phyloP scores from a whole-genome alignment of 1,139 yeast genomes.

The Kodamaea sp. region DNA sequence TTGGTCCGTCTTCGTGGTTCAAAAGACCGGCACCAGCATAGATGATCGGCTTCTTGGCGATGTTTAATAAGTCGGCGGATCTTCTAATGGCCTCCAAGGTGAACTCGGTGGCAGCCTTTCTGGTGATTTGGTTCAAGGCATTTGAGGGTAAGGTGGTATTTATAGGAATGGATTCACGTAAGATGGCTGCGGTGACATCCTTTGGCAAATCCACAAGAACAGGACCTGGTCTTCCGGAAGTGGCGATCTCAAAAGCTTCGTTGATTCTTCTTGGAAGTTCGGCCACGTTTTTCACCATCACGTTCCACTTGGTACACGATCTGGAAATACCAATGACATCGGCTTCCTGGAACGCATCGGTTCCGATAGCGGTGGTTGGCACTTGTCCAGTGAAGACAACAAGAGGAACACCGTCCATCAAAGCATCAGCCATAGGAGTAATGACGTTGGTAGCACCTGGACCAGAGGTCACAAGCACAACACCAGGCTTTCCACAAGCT shows the following conservation, averaged over 20 bases:
- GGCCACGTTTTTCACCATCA: conserved; percentile 92
- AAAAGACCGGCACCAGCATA: conserved; percentile 93
- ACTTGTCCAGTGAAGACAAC: conserved; percentile 99
- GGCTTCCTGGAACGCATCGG: conserved; percentile 99
- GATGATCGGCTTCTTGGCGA: conserved; percentile 83
- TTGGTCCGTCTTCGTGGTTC: conserved; percentile 80
- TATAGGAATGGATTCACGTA: conserved; percentile 85
- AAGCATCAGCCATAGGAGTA: conserved; percentile 97
- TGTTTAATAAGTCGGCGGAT: conserved; percentile 76
- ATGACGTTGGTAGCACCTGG: conserved; percentile 98
- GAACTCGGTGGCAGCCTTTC: conserved; percentile 72
- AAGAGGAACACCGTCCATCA: conserved; percentile 95
- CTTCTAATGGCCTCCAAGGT: conserved; percentile 72
- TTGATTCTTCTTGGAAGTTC: conserved; percentile 94
- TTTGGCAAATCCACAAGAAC: conserved; percentile 96
- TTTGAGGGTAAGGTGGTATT: conserved; percentile 82
- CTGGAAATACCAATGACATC: conserved; percentile 96
- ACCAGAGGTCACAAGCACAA: conserved; percentile 94
- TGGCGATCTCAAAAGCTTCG: conserved; percentile 97
- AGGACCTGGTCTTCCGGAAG: conserved; percentile 96
- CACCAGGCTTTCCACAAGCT: conserved; percentile 97
- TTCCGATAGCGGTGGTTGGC: conserved; percentile 91
- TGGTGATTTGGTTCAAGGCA: conserved; percentile 70
- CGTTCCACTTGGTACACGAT: conserved; percentile 98
- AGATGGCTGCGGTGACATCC: conserved; percentile 92